Evolutionary conservation across 192 early-diverging fungal species (phyloP), one percentile per base, ranked within the genome.

Genomic region (Coemansia sp.): DNA sequence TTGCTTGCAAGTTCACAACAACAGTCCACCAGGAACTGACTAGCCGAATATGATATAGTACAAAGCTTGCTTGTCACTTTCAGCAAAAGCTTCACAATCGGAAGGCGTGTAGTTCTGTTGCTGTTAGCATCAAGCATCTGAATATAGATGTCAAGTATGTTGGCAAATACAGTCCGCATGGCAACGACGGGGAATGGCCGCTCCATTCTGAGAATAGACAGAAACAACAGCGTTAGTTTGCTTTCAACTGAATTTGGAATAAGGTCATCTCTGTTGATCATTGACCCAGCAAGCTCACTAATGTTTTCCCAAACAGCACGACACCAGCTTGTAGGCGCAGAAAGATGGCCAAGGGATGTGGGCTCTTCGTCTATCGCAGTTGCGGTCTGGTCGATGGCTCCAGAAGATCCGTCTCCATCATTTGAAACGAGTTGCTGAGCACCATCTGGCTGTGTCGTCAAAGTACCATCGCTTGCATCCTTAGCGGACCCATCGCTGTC

Each of bases 301-400:
- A 72, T 58, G 18, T 41, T 61, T 46, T 78, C 76, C 76, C 76
- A 78, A 11, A 78, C 62, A 8, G 70, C 76, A 19, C 76, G 76
- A 47, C 70, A 72, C 76, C 76, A 78, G 63, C 76, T 78, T 6
- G 76, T 69, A 19, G 47, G 67, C 15, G 76, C 76, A 11, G 76
- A 71, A 45, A 78, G 60, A 11, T 71, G 76, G 13, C 58, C 57
- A n/a, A 78, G 66, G 36, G 46, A 42, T 19, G 67, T 62, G 40
- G 75, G 75, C 58, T 77, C 75, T 36, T 77, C 75, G 22, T 46
- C 58, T 36, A 58, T 58, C 15, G 56, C 56, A 8, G 61, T 65
- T n/a, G 63, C 56, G 39, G 40, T 40, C 21, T 22, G 41, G 10
- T 54, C 68, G 4, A 63, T 47, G 6, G 37, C 52, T 7, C 40